Evolutionary conservation across 148 eudicot genomes (phyloP), one percentile per base, ranked within the genome.

Genomic region (Chenopodium album): DNA sequence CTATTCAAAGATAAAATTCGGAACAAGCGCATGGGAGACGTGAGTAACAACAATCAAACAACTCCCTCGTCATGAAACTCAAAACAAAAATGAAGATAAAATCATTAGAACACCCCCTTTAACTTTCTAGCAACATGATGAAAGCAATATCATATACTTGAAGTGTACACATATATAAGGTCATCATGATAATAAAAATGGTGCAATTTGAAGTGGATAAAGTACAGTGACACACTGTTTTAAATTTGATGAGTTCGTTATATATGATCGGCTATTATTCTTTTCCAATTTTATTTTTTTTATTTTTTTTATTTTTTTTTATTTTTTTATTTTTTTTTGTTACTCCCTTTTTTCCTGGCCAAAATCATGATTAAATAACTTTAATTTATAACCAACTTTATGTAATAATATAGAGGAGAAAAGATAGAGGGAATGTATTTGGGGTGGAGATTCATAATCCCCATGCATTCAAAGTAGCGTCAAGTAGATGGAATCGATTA

Each of bases 401-500:
- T 69, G 75, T 41, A 31, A 52, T 79, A 50, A 69, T 79, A 46
- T 78, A 46, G 41, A n/a, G 44, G 46, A 59, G 10, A 23, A 47
- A 63, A 52, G 29, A 59, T 50, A 22, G 52, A 76, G 78, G 87
- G 60, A 80, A 80, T 83, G 88, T 71, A 78, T 88, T 85, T 75
- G 77, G 75, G 19, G 84, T 81, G 69, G 29, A 19, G 73, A 50
- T 84, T 86, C 84, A 82, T 76, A 87, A 87, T 87, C 87, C 89
- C 87, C 78, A 86, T 87, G 90, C 87, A 87, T 84, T 83, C 85
- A 87, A 90, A 87, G 44, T 41, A 41, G 89, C 82, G 66, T 76
- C 79, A 79, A 75, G 56, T 73, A 73, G 78, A 79, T 28, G 79
- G 14, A 77, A 81, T 71, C 32, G 47, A 84, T 48, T 71, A 56